Evolutionary conservation across 805 yeast species (phyloP), one percentile per base, ranked within the genome.

Genomic region (Pichia phayaonensis): DNA sequence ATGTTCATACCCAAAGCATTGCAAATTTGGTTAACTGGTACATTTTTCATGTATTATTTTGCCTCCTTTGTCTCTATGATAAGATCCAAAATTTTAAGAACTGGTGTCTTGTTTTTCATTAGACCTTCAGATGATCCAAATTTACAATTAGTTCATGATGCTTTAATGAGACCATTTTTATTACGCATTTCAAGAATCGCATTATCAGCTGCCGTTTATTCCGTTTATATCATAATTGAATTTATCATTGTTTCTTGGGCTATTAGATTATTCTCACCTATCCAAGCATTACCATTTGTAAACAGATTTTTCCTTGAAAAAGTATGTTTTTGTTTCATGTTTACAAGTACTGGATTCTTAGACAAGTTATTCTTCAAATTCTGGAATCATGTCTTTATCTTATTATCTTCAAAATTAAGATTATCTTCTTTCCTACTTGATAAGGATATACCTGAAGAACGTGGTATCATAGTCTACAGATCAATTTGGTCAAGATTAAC

Each of bases 51-150:
- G 98, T 82, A 84, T 55, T 72, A 80, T 59, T 83, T 94, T 69
- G 96, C 97, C 1, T 70, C 85, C 45, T 92, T 81, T 67, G 90
- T 92, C 29, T 86, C 95, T 20, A 84, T 90, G 90, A 76, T 83
- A 21, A 75, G 99, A 54, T 70, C 76, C 43, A 68, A 72, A 52
- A 81, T 89, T 40, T 74, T 92, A 52, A 77, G 99, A 50, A 84
- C 86, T 0, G 99, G 99, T 13, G 96, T 88, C 10, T 72, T 94
- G 44, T 94, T 81, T 65, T 94, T 94, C 69, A 86, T 94, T 53
- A 77, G 96, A 59, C 89, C 96, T 22, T 96, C 97, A 5, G 97
- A 90, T 59, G 97, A 94, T 63, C 96, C 96, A 40, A 85, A 87
- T 58, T 83, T 89, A 44, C 80, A 92, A 56, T 77, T 94, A 13